Evolutionary conservation across 345 rosid genomes (phyloP).

Genomic region (Nephelium lappaceum): DNA sequence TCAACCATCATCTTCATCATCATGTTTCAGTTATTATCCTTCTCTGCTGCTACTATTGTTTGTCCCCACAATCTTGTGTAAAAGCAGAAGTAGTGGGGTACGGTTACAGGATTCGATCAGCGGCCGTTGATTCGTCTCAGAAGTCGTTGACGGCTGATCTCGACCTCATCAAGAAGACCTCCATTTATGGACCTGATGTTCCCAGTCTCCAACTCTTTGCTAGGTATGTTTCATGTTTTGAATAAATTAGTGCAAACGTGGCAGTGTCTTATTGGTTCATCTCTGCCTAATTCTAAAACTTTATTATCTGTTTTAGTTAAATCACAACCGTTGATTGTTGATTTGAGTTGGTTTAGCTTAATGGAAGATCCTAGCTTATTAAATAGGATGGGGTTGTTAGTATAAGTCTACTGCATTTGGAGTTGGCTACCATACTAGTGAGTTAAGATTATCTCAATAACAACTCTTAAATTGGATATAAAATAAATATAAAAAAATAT

Average conservation of each 20-base stretch:
- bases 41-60: not conserved
- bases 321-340: too few relatives aligned
- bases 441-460: too few relatives aligned
- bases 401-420: too few relatives aligned
- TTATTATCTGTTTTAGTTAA: too few relatives aligned
- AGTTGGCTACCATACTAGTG: too few relatives aligned
- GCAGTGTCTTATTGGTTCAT: not conserved
- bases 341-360: too few relatives aligned
- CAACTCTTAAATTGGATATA: too few relatives aligned
- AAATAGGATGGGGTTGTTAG: too few relatives aligned
- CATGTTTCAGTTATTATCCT: not conserved
- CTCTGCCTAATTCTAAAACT: not conserved
- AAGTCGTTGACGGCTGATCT: not conserved
- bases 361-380: too few relatives aligned
- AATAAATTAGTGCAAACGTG: not conserved
- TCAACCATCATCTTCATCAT: too few relatives aligned
- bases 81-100: not conserved
- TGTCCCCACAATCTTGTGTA: not conserved
- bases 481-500: too few relatives aligned
- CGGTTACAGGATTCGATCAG: not conserved
- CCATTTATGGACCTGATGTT: not conserved
- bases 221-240: not conserved
- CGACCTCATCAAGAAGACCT: not conserved
- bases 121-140: not conserved
- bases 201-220: not conserved